These are phyloP conservation scores for Leccinum broughii DNA, from an alignment of 768 basidiomycete species.

Conservation along the genomic window DNA sequence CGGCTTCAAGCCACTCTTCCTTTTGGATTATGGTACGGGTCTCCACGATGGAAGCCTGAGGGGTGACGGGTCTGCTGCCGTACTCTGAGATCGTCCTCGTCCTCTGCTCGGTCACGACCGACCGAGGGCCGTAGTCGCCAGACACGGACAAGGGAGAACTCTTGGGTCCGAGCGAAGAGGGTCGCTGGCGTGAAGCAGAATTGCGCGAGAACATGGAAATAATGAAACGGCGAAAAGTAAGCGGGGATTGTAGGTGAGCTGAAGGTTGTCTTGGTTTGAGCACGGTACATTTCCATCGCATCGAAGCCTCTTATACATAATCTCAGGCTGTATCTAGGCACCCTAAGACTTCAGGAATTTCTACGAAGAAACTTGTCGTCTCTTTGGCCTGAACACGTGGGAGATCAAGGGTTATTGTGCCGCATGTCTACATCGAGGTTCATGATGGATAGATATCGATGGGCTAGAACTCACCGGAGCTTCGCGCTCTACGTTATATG, in stretches of 20 bases:
- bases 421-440: not conserved
- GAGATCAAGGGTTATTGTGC: not conserved
- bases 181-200: constrained; percentile 1
- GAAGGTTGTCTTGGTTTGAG: not conserved
- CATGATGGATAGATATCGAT: not conserved
- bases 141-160: constrained; percentile 14
- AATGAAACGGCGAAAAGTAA: not conserved
- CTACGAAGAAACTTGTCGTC: no score
- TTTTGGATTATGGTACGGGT: constrained; percentile 18
- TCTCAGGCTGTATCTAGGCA: not conserved
- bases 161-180: not conserved
- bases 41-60: constrained; percentile 2
- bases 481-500: not conserved
- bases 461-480: not conserved
- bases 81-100: constrained; percentile 21
- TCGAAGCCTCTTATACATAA: not conserved
- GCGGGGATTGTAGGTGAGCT: not conserved
- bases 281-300: not conserved
- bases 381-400: not conserved
- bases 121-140: constrained; percentile 2
- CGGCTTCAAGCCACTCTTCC: constrained; percentile 30
- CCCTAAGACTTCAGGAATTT: not conserved
- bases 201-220: constrained; percentile 12
- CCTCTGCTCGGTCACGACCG: constrained; percentile 8
- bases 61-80: constrained; percentile 18